Evolutionary conservation across 306 rosid species (phyloP), one percentile per base, ranked within the genome.

Genomic region (Arachis hypogaea): DNA sequence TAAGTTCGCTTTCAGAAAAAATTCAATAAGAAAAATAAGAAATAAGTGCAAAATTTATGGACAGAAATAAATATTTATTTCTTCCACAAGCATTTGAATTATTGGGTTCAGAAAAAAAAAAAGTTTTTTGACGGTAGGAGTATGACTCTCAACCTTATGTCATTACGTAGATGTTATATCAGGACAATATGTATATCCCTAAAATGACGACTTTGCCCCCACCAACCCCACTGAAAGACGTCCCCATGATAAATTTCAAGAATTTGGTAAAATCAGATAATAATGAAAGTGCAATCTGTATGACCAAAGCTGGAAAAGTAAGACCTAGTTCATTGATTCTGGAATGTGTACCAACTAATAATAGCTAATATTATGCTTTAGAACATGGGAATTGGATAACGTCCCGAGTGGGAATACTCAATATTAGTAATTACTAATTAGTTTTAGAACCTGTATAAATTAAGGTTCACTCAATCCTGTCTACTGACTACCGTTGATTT

Each of bases 141-240:
- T 43, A 43, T 43, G 46, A 73, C 14, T 0, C 14, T 43, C 12
- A 3, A 16, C 40, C 12, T 63, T 49, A 33, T 33, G 38, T 60
- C 36, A 8, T 63, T 14, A 38, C 16, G 11, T 9, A 18, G 14
- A 11, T 7, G 16, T 6, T 33, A 72, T 6, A 7, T 18, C 16
- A 36, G 54, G 73, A 66, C 55, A 12, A 59, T 14, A n/a, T 41
- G 7, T 12, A 9, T 56, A 11, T 33, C 10, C 41, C 0, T 11
- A 29, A 57, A 49, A 22, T 68, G 86, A 86, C 89, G 42, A 80
- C 50, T 80, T 77, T 30, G 52, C 87, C 88, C 88, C 66, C 84
- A 88, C 93, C 96, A 82, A 88, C 92, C 82, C 80, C 87, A 65
- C 79, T 79, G 68, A 81, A 86, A 85, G 28, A 69, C 74, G 40